Conservation (phyloP, 305 asterid genomes). For the Fraxinus ornus region DNA sequence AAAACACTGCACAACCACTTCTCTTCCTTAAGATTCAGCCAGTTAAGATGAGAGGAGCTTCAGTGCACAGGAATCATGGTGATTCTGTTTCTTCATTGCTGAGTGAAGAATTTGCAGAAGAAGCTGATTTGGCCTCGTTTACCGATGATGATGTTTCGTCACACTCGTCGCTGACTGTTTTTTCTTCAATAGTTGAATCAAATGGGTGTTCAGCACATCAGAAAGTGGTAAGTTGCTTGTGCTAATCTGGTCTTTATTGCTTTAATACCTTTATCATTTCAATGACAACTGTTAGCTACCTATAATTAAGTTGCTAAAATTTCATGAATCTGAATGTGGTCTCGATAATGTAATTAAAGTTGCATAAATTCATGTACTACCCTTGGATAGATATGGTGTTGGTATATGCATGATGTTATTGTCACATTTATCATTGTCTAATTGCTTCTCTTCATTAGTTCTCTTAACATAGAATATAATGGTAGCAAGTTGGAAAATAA, state of each 20-base stretch:
- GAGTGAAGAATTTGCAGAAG: slow-evolving; percentile 78
- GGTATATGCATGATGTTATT: neutral
- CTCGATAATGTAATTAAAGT: neutral
- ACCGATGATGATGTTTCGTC: slow-evolving; percentile 84
- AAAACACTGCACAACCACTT: slow-evolving; percentile 68
- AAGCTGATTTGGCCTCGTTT: slow-evolving; percentile 55
- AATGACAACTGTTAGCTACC: neutral
- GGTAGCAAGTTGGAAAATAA: slow-evolving; percentile 19
- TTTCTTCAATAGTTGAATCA: slow-evolving; percentile 58
- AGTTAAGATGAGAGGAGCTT: slow-evolving; percentile 47
- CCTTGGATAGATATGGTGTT: neutral
- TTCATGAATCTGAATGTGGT: slow-evolving; percentile 7
- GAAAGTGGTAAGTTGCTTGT: slow-evolving; percentile 44
- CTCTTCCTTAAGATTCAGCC: slow-evolving; percentile 60
- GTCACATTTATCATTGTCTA: neutral
- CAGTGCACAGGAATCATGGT: slow-evolving; percentile 42
- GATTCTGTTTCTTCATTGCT: slow-evolving; percentile 66
- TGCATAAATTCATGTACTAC: neutral
- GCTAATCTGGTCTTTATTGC: neutral
- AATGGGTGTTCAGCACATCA: slow-evolving; percentile 60
- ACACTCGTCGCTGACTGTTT: slow-evolving; percentile 60
- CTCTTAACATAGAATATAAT: slow-evolving; percentile 17
- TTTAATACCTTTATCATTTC: neutral
- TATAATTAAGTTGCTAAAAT: neutral
- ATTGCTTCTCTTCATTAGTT: slow-evolving; percentile 8